Base-by-base conservation (phyloP, 768 basidiomycete genomes). In the Gloeostereum incarnatum region DNA sequence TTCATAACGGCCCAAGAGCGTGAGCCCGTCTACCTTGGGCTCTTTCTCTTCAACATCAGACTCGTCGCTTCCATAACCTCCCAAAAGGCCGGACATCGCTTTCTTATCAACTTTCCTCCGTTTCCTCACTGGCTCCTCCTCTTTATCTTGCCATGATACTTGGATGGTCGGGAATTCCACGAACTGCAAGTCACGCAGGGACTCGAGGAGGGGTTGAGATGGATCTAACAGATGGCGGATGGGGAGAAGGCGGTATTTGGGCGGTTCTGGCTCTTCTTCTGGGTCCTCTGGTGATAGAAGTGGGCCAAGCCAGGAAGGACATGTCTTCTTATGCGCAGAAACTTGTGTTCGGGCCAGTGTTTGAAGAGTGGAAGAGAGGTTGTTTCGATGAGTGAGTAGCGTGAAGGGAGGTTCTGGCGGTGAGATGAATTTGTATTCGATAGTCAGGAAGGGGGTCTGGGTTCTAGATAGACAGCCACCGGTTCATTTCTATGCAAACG, bases 131-230 rank as follows among this genome's bases (percentile, higher is more conserved):
- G 57, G 60, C 43, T 67, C 60, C 10, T 55, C 57, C 25, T 59
- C 47, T 26, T 54, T 39, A 53, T 77, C 71, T 33, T 81, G 74
- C 66, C 79, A 81, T n/a, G n/a, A n/a, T 5, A 93, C 57, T 39
- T 90, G 81, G 31, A 94, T 75, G 1, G 78, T 79, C 5, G 91
- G 91, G 50, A 75, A 94, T 55, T 94, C 91, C 22, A 84, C 69
- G 55, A 91, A 90, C 20, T 73, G 63, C 30, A 74, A 83, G 35
- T 75, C 59, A 24, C 62, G 65, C 31, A 94, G 60, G 6, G 69
- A 57, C 18, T 53, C 49, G 7, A 53, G 49, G 19, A 93, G 62
- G 17, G 67, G 55, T 30, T 67, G 47, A 3, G 58, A 52, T 2
- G 70, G 58, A 36, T 84, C 74, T 9, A 91, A 57, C 23, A 68